Percentiles rank a stretch among this genome's conserved stretches.
Evolutionary conservation across 371 early-diverging fungal genomes (phyloP).

Genomic region (Mortierella sp.): DNA sequence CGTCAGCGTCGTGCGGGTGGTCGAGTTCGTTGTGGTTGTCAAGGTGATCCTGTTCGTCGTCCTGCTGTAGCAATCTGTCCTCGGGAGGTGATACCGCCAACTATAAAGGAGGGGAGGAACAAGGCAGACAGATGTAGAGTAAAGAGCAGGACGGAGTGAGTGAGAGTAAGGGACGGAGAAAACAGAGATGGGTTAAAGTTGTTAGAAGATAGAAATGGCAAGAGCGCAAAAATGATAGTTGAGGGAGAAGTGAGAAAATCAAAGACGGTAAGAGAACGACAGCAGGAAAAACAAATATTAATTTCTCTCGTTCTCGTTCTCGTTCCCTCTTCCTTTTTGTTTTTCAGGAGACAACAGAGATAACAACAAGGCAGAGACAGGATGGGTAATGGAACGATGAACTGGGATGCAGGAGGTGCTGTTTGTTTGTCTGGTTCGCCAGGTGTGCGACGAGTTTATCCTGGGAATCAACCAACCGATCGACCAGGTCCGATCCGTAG

Average conservation of each 20-base stretch:
- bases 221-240: background rate
- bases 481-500: background rate
- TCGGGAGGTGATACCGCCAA: constrained; percentile 31
- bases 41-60: constrained; percentile 13
- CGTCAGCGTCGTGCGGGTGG: constrained; percentile 32
- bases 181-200: too few species aligned
- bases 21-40: constrained; percentile 7
- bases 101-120: constrained; percentile 2
- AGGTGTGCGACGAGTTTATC: background rate
- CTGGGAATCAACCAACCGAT: background rate
- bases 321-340: background rate
- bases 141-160: background rate
- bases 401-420: background rate
- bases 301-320: background rate
- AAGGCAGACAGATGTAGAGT: background rate
- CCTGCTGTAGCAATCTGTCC: constrained; percentile 6
- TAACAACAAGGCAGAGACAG: background rate
- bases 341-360: constrained; percentile 1
- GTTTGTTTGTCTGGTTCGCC: background rate
- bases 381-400: background rate
- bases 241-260: background rate
- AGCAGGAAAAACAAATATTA: background rate
- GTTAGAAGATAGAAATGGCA: too few species aligned
- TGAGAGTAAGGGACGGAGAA: constrained; percentile 4
- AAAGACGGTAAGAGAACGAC: background rate